A percentile compares a stretch with the other conserved stretches of the same genome.
Evolutionary conservation across 2,329 filamentous ascomycete genomes (phyloP).

Genomic region (Microcyclospora tardicrescens): DNA sequence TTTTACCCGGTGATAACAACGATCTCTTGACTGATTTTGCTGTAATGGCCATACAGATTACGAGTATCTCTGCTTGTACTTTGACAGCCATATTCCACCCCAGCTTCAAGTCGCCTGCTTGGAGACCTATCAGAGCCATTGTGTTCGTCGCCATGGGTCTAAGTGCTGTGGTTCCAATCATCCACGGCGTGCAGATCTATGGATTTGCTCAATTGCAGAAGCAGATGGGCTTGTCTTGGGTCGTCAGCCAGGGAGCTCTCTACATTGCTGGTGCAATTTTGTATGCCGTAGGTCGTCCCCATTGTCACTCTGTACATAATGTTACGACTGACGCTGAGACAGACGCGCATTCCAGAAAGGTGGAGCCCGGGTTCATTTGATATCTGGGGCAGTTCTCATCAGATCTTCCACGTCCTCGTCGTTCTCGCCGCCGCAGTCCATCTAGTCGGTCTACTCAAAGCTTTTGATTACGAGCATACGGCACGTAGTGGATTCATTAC

Average conservation of each 20-base stretch:
- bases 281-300: conserved; percentile 54
- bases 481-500: conserved; percentile 6
- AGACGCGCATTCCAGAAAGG: conserved; percentile 73
- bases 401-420: conserved; percentile 89
- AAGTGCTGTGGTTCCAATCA: conserved; percentile 68
- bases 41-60: conserved; percentile 47
- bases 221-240: conserved; percentile 68
- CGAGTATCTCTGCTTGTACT: conserved; percentile 62
- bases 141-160: conserved; percentile 86
- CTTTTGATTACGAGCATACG: conserved; percentile 71
- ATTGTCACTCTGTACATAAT: not conserved
- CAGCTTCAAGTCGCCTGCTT: conserved; percentile 68
- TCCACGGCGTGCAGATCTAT: conserved; percentile 60
- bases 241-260: conserved; percentile 64
- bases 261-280: conserved; percentile 78
- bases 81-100: conserved; percentile 65
- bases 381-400: conserved; percentile 85
- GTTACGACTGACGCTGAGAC: conserved; percentile 4
- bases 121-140: conserved; percentile 69
- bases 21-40: too few species aligned
- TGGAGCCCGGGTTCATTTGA: conserved; percentile 68
- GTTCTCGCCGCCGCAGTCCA: conserved; percentile 71
- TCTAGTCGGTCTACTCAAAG: conserved; percentile 65
- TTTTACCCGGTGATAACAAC: conserved; percentile 1
- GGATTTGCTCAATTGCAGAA: conserved; percentile 53